Base-by-base conservation (phyloP, 768 basidiomycete genomes). In the Termitomyces sp. region DNA sequence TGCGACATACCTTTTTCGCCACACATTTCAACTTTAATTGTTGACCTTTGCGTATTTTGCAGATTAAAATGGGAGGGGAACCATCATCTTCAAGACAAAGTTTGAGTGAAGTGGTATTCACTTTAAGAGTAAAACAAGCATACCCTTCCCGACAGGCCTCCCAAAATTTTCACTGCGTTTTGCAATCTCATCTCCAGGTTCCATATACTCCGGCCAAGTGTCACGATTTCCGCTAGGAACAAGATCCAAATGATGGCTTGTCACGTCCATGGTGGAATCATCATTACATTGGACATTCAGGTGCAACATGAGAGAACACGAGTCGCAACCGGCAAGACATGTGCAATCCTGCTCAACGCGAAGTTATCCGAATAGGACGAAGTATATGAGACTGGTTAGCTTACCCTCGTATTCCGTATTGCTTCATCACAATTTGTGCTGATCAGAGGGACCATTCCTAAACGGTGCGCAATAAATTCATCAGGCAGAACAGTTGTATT, bases 401-500 rank as follows among this genome's bases (percentile, higher is more conserved):
- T 53, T 62, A 86, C 89, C 66, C 88, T 77, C 50, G 84, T 86
- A 63, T 87, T 87, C 58, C 86, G 79, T 69, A 98, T 89, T 21
- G 83, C 90, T 65, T 93, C 90, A 58, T 93, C 91, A 62, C 93
- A 95, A 60, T 90, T 90, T 38, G 84, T 76, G 70, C 92, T 95
- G 49, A 87, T 77, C 22, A 99, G 76, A 8, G 97, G 97, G 28
- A 99, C 79, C 83, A 97, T 88, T 22, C 97, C 97, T 30, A 99
- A 77, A 49, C 97, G 84, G 70, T 99, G 97, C 0, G 94, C 92
- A 58, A 99, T 88, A 74, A 94, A 97, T 73, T 99, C 97, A 71
- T 99, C 97, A 2, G 95, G 92, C 21, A 99, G 74, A 3, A 97
- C 95, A 2, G 91, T 85, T 5, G 93, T 93, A 69, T 99, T 99